Evolutionary conservation across 2,329 filamentous ascomycete genomes (phyloP), one percentile per base, ranked within the genome.

Genomic region (Fusarium udum): DNA sequence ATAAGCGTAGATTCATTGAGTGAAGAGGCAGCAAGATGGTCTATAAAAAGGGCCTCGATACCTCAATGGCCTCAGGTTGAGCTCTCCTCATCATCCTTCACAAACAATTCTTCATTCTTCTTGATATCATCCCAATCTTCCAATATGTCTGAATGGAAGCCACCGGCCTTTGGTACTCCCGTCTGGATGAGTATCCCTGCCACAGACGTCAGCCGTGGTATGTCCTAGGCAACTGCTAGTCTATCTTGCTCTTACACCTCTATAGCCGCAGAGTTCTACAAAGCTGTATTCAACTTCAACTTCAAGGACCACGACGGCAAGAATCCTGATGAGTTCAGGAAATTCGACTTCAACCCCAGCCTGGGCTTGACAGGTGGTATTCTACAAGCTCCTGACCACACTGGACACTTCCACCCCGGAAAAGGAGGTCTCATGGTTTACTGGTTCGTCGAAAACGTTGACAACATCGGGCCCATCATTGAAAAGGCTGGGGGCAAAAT

Each of bases 361-460:
- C 64, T 81, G 22, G 73, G 67, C 57, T 64, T 81, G 37, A 66
- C 75, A 3, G 79, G 79, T 14, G 78, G 78, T 32, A 78, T 81
- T 39, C 62, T 72, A n/a, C 73, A 77, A 49, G 74, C 75, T 4
- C 77, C 78, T 13, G 77, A 80, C 36, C 40, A 61, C 24, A 77
- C 67, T 5, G 77, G 78, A 10, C 58, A 73, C 18, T 72, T 79
- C 32, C 46, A 62, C 13, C 69, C 78, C 18, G 79, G 78, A 28
- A 73, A 72, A 40, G 79, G 79, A 7, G 78, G 79, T 4, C 55
- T 79, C 13, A 77, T 65, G 32, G 42, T 81, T 10, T 76, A 75
- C 37, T 81, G 79, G 79, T 72, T 79, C 13, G 79, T 81, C 13
- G 75, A 81, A 32, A 65, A 80, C 45, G 71, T 80, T n/a, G 78